Evolutionary conservation across 768 basidiomycete species (phyloP).

Genomic region (Tylopilus balloui): DNA sequence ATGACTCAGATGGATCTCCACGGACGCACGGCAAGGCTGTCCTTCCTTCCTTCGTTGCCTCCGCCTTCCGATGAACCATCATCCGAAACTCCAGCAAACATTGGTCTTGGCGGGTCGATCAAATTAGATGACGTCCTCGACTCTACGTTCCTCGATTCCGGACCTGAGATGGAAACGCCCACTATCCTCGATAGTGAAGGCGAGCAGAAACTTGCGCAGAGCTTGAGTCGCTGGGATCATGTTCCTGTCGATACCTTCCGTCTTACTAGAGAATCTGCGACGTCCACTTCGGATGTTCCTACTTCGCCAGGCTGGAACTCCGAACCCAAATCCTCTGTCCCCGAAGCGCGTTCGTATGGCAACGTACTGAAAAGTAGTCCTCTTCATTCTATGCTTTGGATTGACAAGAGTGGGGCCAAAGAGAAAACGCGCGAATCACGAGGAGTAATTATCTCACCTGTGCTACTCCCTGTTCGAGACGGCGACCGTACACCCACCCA

Average conservation of each 20-base stretch:
- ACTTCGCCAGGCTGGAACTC: conserved; percentile 29
- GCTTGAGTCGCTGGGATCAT: conserved; percentile 66
- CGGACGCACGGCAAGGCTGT: conserved; percentile 32
- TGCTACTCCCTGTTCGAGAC: conserved; percentile 47
- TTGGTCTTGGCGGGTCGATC: conserved; percentile 46
- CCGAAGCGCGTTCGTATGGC: conserved; percentile 24
- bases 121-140: conserved; percentile 74
- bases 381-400: conserved; percentile 54
- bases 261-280: conserved; percentile 43
- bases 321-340: conserved; percentile 18
- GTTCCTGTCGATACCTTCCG: conserved; percentile 73
- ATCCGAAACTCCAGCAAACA: conserved; percentile 33
- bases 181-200: conserved; percentile 33
- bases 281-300: conserved; percentile 25
- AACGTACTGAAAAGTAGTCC: conserved; percentile 54
- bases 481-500: conserved; percentile 55
- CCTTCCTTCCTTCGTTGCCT: conserved; percentile 31
- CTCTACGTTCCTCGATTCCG: conserved; percentile 62
- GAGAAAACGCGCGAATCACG: conserved; percentile 25
- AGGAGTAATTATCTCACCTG: conserved; percentile 45
- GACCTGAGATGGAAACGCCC: conserved; percentile 36
- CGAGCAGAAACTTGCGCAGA: conserved; percentile 41
- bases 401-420: conserved; percentile 25
- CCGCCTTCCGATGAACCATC: conserved; percentile 35
- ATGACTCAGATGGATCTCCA: conserved; percentile 26